Conservation (phyloP, 495 filamentous ascomycete species). For the Talaromyces ruber region DNA sequence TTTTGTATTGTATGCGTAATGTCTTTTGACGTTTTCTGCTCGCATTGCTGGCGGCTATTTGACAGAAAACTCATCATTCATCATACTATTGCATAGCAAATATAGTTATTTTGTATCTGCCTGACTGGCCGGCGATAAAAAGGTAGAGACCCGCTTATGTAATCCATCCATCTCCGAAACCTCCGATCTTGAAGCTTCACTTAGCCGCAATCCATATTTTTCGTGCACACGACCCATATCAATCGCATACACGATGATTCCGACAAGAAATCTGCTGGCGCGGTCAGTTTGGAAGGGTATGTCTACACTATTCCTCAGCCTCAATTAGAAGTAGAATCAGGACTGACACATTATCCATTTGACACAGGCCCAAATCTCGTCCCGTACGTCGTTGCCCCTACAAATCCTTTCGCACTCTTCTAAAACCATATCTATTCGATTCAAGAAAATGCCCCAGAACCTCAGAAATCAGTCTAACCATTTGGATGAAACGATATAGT, state of each 20-base stretch:
- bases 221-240: neutral
- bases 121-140: no score
- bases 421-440: neutral
- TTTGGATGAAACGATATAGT: conserved; percentile 13
- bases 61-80: neutral
- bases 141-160: neutral
- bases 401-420: neutral
- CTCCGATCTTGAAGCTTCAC: conserved; percentile 2
- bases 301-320: neutral
- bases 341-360: neutral
- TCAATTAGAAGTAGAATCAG: neutral
- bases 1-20: neutral
- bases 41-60: neutral
- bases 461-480: neutral
- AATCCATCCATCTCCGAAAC: neutral
- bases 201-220: neutral
- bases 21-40: neutral
- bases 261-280: conserved; percentile 48
- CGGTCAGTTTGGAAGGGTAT: conserved; percentile 75
- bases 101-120: no score
- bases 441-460: neutral
- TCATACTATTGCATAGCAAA: neutral
- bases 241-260: conserved; percentile 41
- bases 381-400: conserved; percentile 35
- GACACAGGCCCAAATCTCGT: conserved; percentile 45